Evolutionary conservation across 2,329 filamentous ascomycete species (phyloP), one percentile per base, ranked within the genome.

Genomic region (Nemania serpens): DNA sequence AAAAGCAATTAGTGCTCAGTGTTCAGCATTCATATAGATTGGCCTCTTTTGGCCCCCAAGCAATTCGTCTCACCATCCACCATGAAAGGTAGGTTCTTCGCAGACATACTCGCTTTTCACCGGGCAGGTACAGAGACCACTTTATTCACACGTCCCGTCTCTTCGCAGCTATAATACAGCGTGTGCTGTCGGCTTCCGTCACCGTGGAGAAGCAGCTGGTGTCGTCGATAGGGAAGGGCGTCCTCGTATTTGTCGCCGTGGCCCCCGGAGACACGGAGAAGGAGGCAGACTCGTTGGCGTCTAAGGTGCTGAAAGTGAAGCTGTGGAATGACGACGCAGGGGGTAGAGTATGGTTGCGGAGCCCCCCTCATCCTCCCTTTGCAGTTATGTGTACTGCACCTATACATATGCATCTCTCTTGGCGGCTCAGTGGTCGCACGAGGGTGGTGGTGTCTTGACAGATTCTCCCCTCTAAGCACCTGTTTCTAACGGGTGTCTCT

Each of bases 161-260:
- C 64, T 52, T 52, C 61, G 55, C 72, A 97, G 95, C 93, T 55
- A 91, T 99, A 62, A 80, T 98, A 55, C 95, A 99, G 78, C 87
- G 95, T 67, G 95, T 99, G 53, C 87, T 97, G 62, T 98, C 93
- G 45, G 94, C 94, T 62, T 97, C 94, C 7, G 95, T 99, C 70
- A 95, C 93, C 1, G 94, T 99, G 54, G 93, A 99, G 73, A 90
- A 91, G 72, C 84, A 96, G 74, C 79, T 97, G 33, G 85, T 99
- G 47, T 98, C 95, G 1, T 91, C 90, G 2, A 98, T 99, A 70
- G 91, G 92, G 61, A 91, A 89, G 76, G 95, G 95, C 33, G 79
- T 99, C 45, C 82, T 99, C 6, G 92, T 98, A 34, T 90, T 99
- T 74, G 94, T 94, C 20, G 95, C 93, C 25, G 88, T 99, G 45